These are phyloP conservation scores for Coccomyxa sp. DNA, from an alignment of 139 green algal species.

Conservation along the genomic window DNA sequence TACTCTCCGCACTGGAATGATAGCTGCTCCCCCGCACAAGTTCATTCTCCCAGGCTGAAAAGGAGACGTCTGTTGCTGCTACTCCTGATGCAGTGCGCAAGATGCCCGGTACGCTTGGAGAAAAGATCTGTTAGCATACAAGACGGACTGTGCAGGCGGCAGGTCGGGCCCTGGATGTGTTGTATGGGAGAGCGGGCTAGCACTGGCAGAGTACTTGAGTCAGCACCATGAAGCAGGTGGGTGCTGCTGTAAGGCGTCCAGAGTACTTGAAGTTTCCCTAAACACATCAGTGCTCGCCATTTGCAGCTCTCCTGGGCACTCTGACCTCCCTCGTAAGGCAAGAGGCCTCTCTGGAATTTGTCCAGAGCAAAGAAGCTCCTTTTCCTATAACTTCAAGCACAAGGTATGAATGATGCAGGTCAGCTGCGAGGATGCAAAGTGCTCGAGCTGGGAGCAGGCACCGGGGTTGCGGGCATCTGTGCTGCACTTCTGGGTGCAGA, in stretches of 20 bases:
- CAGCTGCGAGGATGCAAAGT: conserved; percentile 16
- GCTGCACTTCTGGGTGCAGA: conserved; percentile 27
- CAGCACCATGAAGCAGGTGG: not conserved
- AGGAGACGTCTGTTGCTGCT: not conserved
- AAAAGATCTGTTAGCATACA: not conserved
- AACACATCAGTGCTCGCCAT: not conserved
- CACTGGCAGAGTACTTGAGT: conserved; percentile 22
- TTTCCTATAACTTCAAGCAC: too few species aligned
- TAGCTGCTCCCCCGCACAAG: not conserved
- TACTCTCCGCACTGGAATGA: not conserved
- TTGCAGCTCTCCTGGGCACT: not conserved
- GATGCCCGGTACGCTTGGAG: not conserved
- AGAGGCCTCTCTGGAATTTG: not conserved
- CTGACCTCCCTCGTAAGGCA: not conserved
- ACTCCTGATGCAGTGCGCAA: not conserved
- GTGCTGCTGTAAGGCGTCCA: not conserved
- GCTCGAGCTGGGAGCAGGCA: conserved; percentile 46
- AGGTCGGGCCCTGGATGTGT: conserved; percentile 2
- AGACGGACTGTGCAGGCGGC: not conserved
- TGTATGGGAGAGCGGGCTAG: conserved; percentile 35
- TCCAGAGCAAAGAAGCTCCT: not conserved
- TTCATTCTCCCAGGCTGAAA: not conserved
- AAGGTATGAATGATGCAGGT: not conserved
- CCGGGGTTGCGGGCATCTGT: conserved; percentile 35
- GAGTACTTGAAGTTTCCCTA: not conserved